phyloP scores from a whole-genome alignment of 2,329 filamentous ascomycete species.

The Macrophomina tecta region DNA sequence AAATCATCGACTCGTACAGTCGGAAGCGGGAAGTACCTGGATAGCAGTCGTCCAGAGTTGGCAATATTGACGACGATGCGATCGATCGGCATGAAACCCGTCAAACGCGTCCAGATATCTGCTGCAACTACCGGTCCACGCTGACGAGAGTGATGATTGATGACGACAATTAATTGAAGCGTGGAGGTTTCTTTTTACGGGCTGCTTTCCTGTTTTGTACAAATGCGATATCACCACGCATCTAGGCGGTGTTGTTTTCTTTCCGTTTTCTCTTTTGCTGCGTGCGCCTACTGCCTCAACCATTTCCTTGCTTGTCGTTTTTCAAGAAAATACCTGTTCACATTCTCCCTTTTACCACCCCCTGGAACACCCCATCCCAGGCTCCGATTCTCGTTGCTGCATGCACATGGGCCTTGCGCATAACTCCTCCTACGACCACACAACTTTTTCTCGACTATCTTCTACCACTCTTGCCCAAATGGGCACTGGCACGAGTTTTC shows the following conservation, averaged over 20 bases:
- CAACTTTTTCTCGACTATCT: conserved; percentile 4
- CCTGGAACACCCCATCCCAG: conserved; percentile 22
- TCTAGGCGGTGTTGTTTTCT: conserved; percentile 25
- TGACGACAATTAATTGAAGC: conserved; percentile 25
- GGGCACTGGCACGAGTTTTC: conserved; percentile 24
- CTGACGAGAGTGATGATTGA: conserved; percentile 23
- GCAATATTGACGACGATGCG: not conserved
- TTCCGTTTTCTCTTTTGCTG: conserved; percentile 17
- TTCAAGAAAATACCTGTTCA: conserved; percentile 1
- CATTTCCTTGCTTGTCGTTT: conserved; percentile 20
- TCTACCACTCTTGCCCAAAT: conserved; percentile 16
- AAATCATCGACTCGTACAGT: conserved; percentile 36
- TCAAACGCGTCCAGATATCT: not conserved
- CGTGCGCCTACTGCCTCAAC: conserved; percentile 16
- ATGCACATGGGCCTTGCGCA: conserved; percentile 21
- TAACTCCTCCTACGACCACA: conserved; percentile 18
- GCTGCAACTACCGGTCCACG: not conserved
- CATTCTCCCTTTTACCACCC: conserved; percentile 11
- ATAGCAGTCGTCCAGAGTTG: not conserved
- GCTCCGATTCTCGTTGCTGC: conserved; percentile 21
- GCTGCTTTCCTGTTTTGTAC: conserved; percentile 24
- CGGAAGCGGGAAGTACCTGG: conserved; percentile 9
- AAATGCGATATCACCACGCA: conserved; percentile 28
- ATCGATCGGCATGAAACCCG: not conserved
- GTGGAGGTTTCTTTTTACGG: conserved; percentile 26